Percentiles rank a stretch among this genome's conserved stretches.
Conservation (phyloP, 768 basidiomycete species). For the Pleurotus platypus region DNA sequence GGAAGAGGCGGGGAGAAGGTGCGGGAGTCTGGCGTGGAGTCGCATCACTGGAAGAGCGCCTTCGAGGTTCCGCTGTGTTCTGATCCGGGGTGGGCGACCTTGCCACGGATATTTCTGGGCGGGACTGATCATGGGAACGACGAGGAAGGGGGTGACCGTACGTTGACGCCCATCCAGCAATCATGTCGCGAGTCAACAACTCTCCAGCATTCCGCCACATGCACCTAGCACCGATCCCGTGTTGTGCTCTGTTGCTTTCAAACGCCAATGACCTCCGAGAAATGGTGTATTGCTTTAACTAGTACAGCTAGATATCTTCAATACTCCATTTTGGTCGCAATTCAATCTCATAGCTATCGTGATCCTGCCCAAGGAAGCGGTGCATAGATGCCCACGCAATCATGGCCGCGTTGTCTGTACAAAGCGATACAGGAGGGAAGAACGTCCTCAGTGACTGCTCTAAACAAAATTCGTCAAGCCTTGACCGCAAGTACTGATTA, state of each 20-base stretch:
- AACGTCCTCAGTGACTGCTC: constrained; percentile 38
- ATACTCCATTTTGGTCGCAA: constrained; percentile 77
- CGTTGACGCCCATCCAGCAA: constrained; percentile 9
- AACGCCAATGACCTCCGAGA: not conserved
- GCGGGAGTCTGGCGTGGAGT: constrained; percentile 45
- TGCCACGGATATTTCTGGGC: not conserved
- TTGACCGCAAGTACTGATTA: constrained; percentile 38
- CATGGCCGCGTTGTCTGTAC: constrained; percentile 98
- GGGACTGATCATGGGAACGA: constrained; percentile 10
- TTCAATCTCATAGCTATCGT: constrained; percentile 59
- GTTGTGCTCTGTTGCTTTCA: not conserved
- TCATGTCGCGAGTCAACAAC: constrained; percentile 5
- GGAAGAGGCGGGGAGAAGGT: constrained; percentile 30
- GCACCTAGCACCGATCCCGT: not conserved
- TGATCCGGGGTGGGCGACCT: not conserved
- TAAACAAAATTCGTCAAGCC: constrained; percentile 36
- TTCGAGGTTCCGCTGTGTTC: constrained; percentile 15
- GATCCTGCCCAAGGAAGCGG: constrained; percentile 62
- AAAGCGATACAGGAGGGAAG: constrained; percentile 77
- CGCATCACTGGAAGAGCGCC: constrained; percentile 46
- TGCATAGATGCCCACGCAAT: constrained; percentile 90
- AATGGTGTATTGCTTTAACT: too few relatives aligned
- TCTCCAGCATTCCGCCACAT: not conserved
- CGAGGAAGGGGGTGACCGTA: constrained; percentile 6
- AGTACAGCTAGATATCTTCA: constrained; percentile 36